Conservation (phyloP, 306 rosid species). For the Malus orientalis region DNA sequence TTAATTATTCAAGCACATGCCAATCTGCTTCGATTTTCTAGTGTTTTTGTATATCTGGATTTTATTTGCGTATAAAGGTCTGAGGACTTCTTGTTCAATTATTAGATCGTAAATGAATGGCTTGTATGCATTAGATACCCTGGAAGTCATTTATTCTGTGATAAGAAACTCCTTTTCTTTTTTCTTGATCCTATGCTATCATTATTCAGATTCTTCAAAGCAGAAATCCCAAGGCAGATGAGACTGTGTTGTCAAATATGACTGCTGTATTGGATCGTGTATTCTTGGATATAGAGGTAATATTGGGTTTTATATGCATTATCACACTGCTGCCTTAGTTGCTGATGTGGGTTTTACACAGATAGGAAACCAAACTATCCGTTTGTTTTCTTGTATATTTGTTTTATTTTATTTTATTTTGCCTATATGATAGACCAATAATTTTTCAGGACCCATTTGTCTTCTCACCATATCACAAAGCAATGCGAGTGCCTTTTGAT, state of each 20-base stretch:
- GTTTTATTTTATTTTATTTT: too few species aligned
- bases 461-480: slow-evolving; percentile 81
- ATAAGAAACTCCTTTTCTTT: not conserved
- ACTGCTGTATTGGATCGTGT: slow-evolving; percentile 64
- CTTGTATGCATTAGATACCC: not conserved
- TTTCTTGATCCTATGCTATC: slow-evolving; percentile 5
- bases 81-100: not conserved
- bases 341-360: slow-evolving; percentile 9
- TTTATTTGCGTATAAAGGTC: too few species aligned
- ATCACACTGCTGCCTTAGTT: slow-evolving; percentile 3
- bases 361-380: slow-evolving; percentile 1
- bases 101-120: not conserved
- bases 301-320: slow-evolving; percentile 1
- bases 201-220: slow-evolving; percentile 62
- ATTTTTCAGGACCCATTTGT: slow-evolving; percentile 84
- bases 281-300: slow-evolving; percentile 81
- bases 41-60: not conserved
- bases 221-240: slow-evolving; percentile 73
- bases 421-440: slow-evolving; percentile 6
- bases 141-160: not conserved
- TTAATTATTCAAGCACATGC: not conserved
- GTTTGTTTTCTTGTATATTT: slow-evolving; percentile 17
- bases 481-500: slow-evolving; percentile 92
- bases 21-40: not conserved
- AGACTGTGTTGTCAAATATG: slow-evolving; percentile 76